These are phyloP conservation scores for Ogataea minuta DNA, from an alignment of 805 yeast species.

Conservation along the genomic window DNA sequence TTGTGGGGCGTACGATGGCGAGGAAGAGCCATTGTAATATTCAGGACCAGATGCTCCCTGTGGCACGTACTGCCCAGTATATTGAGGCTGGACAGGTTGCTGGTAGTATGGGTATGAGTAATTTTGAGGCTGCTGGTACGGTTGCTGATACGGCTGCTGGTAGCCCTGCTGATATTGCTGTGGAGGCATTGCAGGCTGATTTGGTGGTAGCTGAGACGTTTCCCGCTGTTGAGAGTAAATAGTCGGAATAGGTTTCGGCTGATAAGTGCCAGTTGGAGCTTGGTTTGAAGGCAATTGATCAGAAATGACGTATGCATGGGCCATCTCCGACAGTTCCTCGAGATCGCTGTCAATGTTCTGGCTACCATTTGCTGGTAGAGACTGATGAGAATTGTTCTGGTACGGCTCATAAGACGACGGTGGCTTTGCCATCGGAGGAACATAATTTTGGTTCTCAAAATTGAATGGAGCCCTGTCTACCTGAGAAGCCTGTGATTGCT, in stretches of 20 bases:
- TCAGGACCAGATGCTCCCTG: neutral
- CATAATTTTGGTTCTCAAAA: slow-evolving; percentile 4
- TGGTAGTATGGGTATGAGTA: neutral
- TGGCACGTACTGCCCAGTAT: neutral
- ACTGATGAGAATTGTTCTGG: slow-evolving; percentile 13
- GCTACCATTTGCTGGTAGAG: slow-evolving; percentile 7
- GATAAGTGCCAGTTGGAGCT: slow-evolving; percentile 17
- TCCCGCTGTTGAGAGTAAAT: slow-evolving; percentile 23
- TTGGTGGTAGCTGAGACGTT: slow-evolving; percentile 11
- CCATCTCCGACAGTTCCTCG: slow-evolving; percentile 34
- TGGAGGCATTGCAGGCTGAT: slow-evolving; percentile 15
- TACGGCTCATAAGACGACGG: slow-evolving; percentile 1
- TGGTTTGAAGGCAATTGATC: slow-evolving; percentile 27
- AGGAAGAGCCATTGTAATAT: slow-evolving; percentile 22
- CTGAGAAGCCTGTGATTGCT: slow-evolving; percentile 19
- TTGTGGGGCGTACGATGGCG: slow-evolving; percentile 30
- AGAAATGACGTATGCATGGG: slow-evolving; percentile 28
- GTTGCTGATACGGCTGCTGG: slow-evolving; percentile 11
- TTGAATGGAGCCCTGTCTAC: slow-evolving; percentile 1
- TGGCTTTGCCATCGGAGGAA: slow-evolving; percentile 1
- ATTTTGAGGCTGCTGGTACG: slow-evolving; percentile 5
- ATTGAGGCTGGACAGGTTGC: neutral
- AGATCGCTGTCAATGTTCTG: slow-evolving; percentile 29
- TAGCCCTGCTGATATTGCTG: slow-evolving; percentile 14
- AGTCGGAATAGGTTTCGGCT: slow-evolving; percentile 21